Percentiles rank a stretch among this genome's conserved stretches.
These are phyloP conservation scores for Xylaria cubensis DNA, from an alignment of 495 filamentous ascomycete genomes.

Conservation along the genomic window DNA sequence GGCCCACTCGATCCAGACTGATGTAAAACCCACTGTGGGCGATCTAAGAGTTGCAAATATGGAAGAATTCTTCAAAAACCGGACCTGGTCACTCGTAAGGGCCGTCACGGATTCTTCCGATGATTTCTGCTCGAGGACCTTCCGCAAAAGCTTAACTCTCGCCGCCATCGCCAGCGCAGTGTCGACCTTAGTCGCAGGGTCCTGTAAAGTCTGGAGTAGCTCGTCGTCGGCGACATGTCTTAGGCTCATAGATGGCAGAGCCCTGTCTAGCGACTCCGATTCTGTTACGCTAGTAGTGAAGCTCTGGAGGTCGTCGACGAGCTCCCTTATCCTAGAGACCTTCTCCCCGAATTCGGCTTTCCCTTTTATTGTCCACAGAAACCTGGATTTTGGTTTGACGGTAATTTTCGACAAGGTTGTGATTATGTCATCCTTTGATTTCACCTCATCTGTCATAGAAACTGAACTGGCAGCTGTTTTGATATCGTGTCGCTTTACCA, in stretches of 20 bases:
- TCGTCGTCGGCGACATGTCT: background rate
- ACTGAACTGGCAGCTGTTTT: background rate
- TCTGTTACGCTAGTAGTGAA: background rate
- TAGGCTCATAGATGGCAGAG: conserved; percentile 1
- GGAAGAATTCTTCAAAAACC: background rate
- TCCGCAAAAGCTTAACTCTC: conserved; percentile 1
- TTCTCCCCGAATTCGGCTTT: conserved; percentile 13
- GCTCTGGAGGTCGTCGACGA: background rate
- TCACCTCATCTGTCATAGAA: background rate
- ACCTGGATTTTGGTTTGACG: background rate
- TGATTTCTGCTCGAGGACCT: background rate
- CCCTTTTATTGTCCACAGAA: conserved; percentile 7
- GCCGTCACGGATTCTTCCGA: background rate
- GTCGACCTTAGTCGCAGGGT: background rate
- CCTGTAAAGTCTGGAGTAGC: background rate
- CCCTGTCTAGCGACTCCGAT: background rate
- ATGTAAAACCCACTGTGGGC: background rate
- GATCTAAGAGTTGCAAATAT: background rate
- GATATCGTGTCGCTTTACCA: conserved; percentile 2
- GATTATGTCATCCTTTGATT: background rate
- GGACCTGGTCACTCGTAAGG: background rate
- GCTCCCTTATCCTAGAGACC: background rate
- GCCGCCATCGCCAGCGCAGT: background rate
- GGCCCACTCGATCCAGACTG: conserved; percentile 12
- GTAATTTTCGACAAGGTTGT: background rate